These are phyloP conservation scores for Mycena kentingensis DNA, from an alignment of 768 basidiomycete genomes.

Conservation along the genomic window DNA sequence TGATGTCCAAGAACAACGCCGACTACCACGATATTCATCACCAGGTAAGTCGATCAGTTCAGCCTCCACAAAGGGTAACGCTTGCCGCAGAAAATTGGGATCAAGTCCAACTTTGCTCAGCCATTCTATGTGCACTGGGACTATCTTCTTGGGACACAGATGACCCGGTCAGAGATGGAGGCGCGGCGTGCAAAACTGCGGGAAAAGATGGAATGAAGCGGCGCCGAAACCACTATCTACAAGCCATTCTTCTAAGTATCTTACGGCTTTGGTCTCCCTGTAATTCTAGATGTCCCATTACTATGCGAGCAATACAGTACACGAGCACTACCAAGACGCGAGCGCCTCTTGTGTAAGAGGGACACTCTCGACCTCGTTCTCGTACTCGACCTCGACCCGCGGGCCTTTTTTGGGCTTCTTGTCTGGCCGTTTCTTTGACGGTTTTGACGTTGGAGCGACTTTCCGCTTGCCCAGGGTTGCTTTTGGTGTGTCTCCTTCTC, in stretches of 20 bases:
- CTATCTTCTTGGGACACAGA: constrained; percentile 75
- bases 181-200: constrained; percentile 42
- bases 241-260: background rate
- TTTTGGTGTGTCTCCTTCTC: constrained; percentile 37
- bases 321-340: constrained; percentile 51
- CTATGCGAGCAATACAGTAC: constrained; percentile 13
- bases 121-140: constrained; percentile 99
- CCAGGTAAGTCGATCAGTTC: constrained; percentile 57
- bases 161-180: constrained; percentile 72
- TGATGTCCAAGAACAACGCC: constrained; percentile 84
- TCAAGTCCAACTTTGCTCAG: constrained; percentile 95
- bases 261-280: background rate
- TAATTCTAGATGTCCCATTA: constrained; percentile 8
- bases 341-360: constrained; percentile 54
- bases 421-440: constrained; percentile 49
- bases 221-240: background rate
- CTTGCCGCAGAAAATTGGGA: constrained; percentile 62
- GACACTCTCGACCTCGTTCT: constrained; percentile 81
- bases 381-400: constrained; percentile 94
- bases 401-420: constrained; percentile 71
- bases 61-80: too few relatives aligned
- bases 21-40: constrained; percentile 99
- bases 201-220: constrained; percentile 35
- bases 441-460: constrained; percentile 45
- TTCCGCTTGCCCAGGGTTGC: constrained; percentile 70